Conservation (phyloP, 495 filamentous ascomycete species). For the Lophiostoma macrostomum region DNA sequence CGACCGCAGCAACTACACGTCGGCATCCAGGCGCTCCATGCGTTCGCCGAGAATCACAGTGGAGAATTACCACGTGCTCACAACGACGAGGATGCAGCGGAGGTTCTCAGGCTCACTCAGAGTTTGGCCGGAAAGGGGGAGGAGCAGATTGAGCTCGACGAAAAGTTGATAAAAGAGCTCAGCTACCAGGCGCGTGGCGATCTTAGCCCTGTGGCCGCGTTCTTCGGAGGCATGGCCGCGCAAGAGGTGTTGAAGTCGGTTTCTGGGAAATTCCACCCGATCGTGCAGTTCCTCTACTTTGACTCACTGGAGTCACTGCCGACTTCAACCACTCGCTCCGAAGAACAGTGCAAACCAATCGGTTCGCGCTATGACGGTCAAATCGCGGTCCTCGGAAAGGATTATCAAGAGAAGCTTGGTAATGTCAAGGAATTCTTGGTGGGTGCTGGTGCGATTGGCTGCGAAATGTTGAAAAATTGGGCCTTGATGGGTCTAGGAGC, state of each 20-base stretch:
- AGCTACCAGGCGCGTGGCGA: constrained; percentile 95
- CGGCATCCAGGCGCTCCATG: constrained; percentile 88
- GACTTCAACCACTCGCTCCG: constrained; percentile 64
- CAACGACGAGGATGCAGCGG: constrained; percentile 76
- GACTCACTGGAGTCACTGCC: constrained; percentile 95
- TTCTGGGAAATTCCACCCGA: constrained; percentile 93
- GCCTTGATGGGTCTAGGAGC: constrained; percentile 95
- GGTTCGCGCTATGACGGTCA: constrained; percentile 92
- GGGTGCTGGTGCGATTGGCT: constrained; percentile 95
- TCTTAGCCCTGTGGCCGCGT: constrained; percentile 84
- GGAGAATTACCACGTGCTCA: constrained; percentile 75
- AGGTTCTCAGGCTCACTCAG: constrained; percentile 70
- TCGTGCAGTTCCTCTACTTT: constrained; percentile 93
- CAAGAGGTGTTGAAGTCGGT: constrained; percentile 97
- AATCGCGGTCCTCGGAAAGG: constrained; percentile 90
- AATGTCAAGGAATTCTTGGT: constrained; percentile 92
- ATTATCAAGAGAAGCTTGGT: constrained; percentile 88
- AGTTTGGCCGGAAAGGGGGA: constrained; percentile 60
- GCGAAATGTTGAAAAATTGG: constrained; percentile 99
- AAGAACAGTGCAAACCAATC: constrained; percentile 80
- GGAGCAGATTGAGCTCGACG: constrained; percentile 79
- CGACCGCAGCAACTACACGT: constrained; percentile 87
- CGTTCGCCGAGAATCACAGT: constrained; percentile 66
- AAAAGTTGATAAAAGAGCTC: constrained; percentile 89
- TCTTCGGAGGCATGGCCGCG: constrained; percentile 92